Conservation (phyloP, 768 basidiomycete genomes). For the Amanita fuliginea region DNA sequence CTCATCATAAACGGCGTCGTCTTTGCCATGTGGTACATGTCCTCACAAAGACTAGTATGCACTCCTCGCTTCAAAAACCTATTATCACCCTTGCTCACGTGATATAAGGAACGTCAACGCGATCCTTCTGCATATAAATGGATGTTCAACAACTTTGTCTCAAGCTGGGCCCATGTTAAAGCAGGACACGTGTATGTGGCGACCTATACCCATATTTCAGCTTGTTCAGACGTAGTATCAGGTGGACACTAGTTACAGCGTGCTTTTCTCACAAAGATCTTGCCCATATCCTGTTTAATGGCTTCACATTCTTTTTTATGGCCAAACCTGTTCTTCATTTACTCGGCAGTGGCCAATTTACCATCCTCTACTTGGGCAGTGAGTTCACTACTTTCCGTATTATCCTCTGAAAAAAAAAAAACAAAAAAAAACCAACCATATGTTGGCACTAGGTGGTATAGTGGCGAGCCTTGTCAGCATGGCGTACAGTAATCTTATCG, state of each 20-base stretch:
- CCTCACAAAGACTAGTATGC: constrained; percentile 24
- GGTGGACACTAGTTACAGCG: constrained; percentile 66
- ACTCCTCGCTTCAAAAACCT: not conserved
- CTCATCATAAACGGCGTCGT: constrained; percentile 53
- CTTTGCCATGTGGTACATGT: constrained; percentile 47
- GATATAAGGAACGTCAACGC: constrained; percentile 19
- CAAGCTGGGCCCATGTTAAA: constrained; percentile 46
- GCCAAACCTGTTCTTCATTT: constrained; percentile 49
- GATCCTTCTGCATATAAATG: constrained; percentile 27
- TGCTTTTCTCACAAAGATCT: constrained; percentile 59
- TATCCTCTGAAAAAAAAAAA: not conserved
- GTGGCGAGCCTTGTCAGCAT: constrained; percentile 39
- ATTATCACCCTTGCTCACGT: constrained; percentile 13
- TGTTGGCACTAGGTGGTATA: constrained; percentile 40
- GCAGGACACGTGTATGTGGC: constrained; percentile 53
- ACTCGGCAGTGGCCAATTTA: constrained; percentile 56
- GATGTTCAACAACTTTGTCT: constrained; percentile 57
- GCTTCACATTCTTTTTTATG: constrained; percentile 72
- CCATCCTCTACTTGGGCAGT: constrained; percentile 69
- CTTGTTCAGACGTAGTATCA: constrained; percentile 16
- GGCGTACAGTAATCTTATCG: constrained; percentile 32
- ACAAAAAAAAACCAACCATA: too few relatives aligned
- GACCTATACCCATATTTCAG: not conserved
- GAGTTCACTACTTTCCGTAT: constrained; percentile 11
- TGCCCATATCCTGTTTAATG: constrained; percentile 64